A percentile compares a stretch with the other conserved stretches of the same genome.
These are phyloP conservation scores for Monosporascus cannonballus DNA, from an alignment of 2,329 filamentous ascomycete species.

Conservation along the genomic window DNA sequence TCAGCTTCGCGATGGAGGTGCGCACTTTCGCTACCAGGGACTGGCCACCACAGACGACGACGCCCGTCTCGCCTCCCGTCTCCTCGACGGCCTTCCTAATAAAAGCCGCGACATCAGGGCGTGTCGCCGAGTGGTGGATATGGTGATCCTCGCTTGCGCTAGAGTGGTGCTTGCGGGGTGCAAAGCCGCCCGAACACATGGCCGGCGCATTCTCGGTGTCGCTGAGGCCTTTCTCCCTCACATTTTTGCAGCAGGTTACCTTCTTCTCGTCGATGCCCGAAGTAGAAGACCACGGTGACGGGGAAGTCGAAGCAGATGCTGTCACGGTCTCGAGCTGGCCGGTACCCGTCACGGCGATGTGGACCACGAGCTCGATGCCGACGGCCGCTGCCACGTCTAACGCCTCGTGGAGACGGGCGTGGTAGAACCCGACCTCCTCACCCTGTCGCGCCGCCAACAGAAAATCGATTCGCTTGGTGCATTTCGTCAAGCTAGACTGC, in stretches of 20 bases:
- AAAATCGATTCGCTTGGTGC: conserved; percentile 47
- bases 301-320: conserved; percentile 3
- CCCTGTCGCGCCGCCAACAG: conserved; percentile 44
- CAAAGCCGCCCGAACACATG: neutral
- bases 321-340: conserved; percentile 17
- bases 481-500: conserved; percentile 33
- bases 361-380: conserved; percentile 44
- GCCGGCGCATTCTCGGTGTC: conserved; percentile 20
- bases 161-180: conserved; percentile 11
- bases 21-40: conserved; percentile 47
- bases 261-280: conserved; percentile 19
- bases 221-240: conserved; percentile 6
- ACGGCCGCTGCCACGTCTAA: conserved; percentile 34
- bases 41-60: conserved; percentile 54
- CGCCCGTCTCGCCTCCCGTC: conserved; percentile 54
- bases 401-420: conserved; percentile 40
- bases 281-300: conserved; percentile 10
- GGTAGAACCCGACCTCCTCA: conserved; percentile 51
- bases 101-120: conserved; percentile 46
- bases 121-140: conserved; percentile 37
- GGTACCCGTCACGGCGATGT: conserved; percentile 47
- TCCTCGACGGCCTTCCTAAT: conserved; percentile 50
- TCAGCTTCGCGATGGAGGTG: conserved; percentile 49
- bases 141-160: conserved; percentile 30
- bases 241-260: neutral